Percentiles rank a stretch among this genome's conserved stretches.
Conservation (phyloP, 2,329 filamentous ascomycete species). For the Exophiala viscosa region DNA sequence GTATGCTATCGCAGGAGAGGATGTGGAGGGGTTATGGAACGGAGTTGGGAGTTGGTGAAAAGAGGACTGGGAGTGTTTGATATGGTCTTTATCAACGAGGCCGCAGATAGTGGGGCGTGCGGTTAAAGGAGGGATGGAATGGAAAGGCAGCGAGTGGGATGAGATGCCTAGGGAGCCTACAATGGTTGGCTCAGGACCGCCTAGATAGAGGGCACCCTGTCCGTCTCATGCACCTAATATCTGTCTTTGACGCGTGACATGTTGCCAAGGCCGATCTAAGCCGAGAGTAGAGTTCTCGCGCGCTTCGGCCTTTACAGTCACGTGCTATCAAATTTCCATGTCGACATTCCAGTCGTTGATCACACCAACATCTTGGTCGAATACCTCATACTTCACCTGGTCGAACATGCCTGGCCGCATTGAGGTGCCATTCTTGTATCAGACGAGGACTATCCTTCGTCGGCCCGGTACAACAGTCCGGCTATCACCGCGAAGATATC, state of each 20-base stretch:
- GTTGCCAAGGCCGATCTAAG: not conserved
- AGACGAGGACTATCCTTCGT: slow-evolving; percentile 22
- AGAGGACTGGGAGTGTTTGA: slow-evolving; percentile 1
- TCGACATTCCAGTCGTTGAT: not conserved
- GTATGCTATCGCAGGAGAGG: not conserved
- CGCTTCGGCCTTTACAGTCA: slow-evolving; percentile 1
- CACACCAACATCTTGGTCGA: too few species aligned
- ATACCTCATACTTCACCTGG: not conserved
- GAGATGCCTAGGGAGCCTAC: too few species aligned
- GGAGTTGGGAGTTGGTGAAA: not conserved
- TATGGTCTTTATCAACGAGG: slow-evolving; percentile 22
- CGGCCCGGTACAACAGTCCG: not conserved
- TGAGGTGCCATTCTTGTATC: slow-evolving; percentile 23
- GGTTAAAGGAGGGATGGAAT: slow-evolving; percentile 6
- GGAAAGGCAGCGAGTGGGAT: not conserved
- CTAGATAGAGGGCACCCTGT: too few species aligned
- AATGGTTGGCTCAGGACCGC: too few species aligned
- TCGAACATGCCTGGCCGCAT: slow-evolving; percentile 12
- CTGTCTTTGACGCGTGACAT: too few species aligned
- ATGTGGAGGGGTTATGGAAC: not conserved
- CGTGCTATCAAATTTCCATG: slow-evolving; percentile 6
- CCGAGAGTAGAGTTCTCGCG: not conserved
- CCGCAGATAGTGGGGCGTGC: slow-evolving; percentile 2
- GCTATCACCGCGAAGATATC: not conserved
- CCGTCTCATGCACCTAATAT: too few species aligned